Evolutionary conservation across 2,329 filamentous ascomycete species (phyloP), one percentile per base, ranked within the genome.

Genomic region (Fusarium oxysporum): DNA sequence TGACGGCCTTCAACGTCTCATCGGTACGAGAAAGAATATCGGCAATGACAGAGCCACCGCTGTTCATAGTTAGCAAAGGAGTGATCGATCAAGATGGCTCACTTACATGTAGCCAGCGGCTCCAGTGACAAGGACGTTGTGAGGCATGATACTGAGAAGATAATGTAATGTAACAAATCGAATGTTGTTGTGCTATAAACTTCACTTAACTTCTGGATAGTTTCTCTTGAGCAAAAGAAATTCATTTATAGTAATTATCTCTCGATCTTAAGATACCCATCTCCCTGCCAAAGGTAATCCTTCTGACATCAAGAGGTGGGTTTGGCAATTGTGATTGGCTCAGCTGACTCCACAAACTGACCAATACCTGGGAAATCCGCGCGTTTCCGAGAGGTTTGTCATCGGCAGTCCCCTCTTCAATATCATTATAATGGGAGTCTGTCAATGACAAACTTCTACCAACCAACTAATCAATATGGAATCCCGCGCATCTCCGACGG

Each of bases 11-110:
- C 44, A 83, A 45, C 10, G 67, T 63, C 17, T 68, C 63, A 30
- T 72, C 73, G 9, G 51, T 60, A 13, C 72, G 70, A 32, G 72
- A 66, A 7, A 80, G 23, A 11, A 84, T 72, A 40, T 82, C 77
- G 1, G 81, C 77, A 30, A 83, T 41, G 30, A 83, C 45, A 30
- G 82, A 82, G 21, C 82, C 82, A 19, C 82, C 81, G 6, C 81
- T 82, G 44, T 19, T 37, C 23, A 17, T 6, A 32, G 61, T 71
- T 32, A 67, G 23, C 10, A 25, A 3, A n/a, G 12, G 33, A 25
- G 35, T 11, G 6, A 9, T 5, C 9, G 12, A 9, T 5, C 8
- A 59, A 14, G 69, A 54, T n/a, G 4, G 2, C 4, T 28, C 21
- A 45, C 33, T 50, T 45, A 66, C 81, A 82, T 79, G 74, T 81